phyloP scores from a whole-genome alignment of 768 basidiomycete species.

The Russula compacta region DNA sequence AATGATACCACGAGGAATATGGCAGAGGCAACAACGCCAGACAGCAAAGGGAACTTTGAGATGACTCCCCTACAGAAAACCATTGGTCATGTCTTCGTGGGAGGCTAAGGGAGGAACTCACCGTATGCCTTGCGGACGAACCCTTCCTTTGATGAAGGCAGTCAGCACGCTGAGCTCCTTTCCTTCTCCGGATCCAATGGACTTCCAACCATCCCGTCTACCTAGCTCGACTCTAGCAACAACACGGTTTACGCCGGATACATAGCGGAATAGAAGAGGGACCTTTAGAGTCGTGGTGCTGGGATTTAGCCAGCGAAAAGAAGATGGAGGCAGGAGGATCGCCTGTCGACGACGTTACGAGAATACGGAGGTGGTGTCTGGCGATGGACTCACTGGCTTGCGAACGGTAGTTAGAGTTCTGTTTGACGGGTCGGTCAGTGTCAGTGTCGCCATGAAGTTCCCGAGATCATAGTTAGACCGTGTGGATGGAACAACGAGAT shows the following conservation, averaged over 20 bases:
- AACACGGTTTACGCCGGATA: constrained; percentile 38
- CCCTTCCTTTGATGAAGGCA: constrained; percentile 51
- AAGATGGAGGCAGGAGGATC: constrained; percentile 40
- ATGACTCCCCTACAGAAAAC: constrained; percentile 47
- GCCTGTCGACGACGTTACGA: constrained; percentile 34
- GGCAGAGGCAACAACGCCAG: constrained; percentile 35
- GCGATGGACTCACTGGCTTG: constrained; percentile 46
- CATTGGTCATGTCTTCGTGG: neutral
- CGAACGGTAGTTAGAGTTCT: constrained; percentile 52
- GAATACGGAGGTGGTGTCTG: neutral
- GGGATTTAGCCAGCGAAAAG: constrained; percentile 33
- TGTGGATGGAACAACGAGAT: constrained; percentile 53
- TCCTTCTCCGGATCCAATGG: constrained; percentile 56
- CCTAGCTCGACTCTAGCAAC: constrained; percentile 64
- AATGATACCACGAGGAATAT: constrained; percentile 31
- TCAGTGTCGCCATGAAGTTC: constrained; percentile 75
- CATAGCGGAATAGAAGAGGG: constrained; percentile 48
- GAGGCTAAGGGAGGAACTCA: constrained; percentile 25
- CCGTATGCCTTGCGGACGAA: constrained; percentile 65
- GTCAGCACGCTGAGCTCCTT: constrained; percentile 62
- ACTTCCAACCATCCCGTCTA: constrained; percentile 64
- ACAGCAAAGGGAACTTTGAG: constrained; percentile 56
- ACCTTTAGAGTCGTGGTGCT: constrained; percentile 41
- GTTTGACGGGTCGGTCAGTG: constrained; percentile 50
- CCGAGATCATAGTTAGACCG: constrained; percentile 65